Evolutionary conservation across 2,329 filamentous ascomycete species (phyloP).

Genomic region (Diaporthe ilicicola): DNA sequence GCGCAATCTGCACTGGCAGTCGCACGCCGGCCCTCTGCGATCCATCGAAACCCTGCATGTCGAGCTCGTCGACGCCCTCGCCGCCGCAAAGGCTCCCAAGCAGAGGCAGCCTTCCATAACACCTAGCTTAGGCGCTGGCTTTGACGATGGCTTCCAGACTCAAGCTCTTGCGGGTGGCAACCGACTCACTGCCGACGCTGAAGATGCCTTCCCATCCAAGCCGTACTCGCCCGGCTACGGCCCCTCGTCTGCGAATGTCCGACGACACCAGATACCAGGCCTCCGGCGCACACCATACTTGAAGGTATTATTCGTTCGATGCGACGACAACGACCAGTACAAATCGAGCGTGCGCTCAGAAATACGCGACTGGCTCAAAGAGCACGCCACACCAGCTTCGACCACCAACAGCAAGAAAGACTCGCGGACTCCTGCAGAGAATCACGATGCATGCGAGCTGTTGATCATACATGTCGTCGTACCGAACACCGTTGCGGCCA

Average conservation of each 20-base stretch:
- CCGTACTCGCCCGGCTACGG: conserved; percentile 31
- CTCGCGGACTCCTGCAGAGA: conserved; percentile 74
- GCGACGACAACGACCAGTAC: conserved; percentile 96
- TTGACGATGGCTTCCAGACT: conserved; percentile 70
- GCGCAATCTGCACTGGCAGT: conserved; percentile 96
- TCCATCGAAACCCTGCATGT: conserved; percentile 94
- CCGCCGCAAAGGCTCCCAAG: conserved; percentile 40
- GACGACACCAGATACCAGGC: conserved; percentile 94
- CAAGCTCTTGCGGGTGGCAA: conserved; percentile 56
- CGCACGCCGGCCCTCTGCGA: conserved; percentile 86
- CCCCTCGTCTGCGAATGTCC: conserved; percentile 44
- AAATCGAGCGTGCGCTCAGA: conserved; percentile 80
- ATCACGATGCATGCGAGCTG: conserved; percentile 97
- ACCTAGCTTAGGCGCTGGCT: conserved; percentile 31
- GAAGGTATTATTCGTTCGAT: conserved; percentile 87
- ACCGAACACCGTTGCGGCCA: conserved; percentile 83
- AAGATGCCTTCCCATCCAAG: conserved; percentile 27
- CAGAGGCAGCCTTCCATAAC: conserved; percentile 35
- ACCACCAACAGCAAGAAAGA: conserved; percentile 62
- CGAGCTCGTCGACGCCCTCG: conserved; percentile 75
- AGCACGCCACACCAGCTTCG: conserved; percentile 69
- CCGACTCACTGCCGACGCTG: conserved; percentile 13
- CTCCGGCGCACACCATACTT: conserved; percentile 92
- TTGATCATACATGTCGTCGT: conserved; percentile 91
- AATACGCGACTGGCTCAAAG: conserved; percentile 91